Percentiles rank a stretch among this genome's conserved stretches.
These are phyloP conservation scores for Schizophyllum commune DNA, from an alignment of 1,284 basidiomycete genomes.

Conservation along the genomic window DNA sequence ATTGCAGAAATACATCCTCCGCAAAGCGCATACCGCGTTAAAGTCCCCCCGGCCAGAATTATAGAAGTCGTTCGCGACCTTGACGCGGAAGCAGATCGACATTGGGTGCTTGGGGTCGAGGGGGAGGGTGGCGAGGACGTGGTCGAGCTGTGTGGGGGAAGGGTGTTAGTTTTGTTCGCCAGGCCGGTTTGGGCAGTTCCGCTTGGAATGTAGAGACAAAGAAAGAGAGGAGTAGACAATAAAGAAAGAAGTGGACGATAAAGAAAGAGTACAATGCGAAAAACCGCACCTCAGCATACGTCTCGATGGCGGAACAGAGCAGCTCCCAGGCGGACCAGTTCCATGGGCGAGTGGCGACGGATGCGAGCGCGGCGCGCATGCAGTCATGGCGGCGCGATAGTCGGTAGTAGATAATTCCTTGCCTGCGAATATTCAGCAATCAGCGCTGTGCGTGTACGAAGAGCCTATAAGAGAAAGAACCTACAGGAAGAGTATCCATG, in stretches of 20 bases:
- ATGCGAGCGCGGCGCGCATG: constrained; percentile 82
- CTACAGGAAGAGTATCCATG: constrained; percentile 83
- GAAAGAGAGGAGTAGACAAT: too few relatives aligned
- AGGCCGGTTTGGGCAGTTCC: too few relatives aligned
- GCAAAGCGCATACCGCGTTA: neutral
- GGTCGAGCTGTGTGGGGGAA: neutral
- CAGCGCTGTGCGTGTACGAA: too few relatives aligned
- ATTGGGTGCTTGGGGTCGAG: neutral
- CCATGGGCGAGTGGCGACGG: constrained; percentile 81
- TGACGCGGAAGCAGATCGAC: neutral
- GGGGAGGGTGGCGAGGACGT: neutral
- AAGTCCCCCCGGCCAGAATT: neutral
- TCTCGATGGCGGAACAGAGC: constrained; percentile 24
- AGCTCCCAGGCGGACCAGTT: constrained; percentile 96
- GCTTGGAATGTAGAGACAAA: too few relatives aligned
- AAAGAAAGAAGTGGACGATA: too few relatives aligned
- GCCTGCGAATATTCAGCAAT: too few relatives aligned
- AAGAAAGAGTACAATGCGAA: constrained; percentile 15
- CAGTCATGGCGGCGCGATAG: constrained; percentile 68
- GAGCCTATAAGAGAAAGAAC: too few relatives aligned
- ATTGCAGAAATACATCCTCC: neutral
- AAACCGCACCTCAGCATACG: neutral
- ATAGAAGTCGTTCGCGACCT: neutral
- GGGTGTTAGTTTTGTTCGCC: too few relatives aligned
- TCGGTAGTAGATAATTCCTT: constrained; percentile 74